Base-by-base conservation (phyloP, 2,329 filamentous ascomycete genomes). In the Pezicula rhizophila region DNA sequence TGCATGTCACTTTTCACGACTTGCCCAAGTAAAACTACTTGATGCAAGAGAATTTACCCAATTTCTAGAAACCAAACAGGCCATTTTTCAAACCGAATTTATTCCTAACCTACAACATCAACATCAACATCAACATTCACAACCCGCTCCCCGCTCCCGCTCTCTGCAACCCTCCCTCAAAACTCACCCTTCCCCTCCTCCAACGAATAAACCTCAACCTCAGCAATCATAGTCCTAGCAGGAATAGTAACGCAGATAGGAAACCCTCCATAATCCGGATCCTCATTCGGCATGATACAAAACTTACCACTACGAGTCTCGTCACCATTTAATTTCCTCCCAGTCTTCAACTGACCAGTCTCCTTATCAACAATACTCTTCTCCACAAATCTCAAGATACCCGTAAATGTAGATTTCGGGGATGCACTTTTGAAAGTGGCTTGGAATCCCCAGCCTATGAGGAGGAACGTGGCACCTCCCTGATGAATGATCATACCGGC, bases 241-340 rank as follows among this genome's bases (percentile, higher is more conserved):
- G 76, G 76, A 28, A 79, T 72, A 0, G 75, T 79, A 1, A 80
- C 70, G 23, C 70, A 70, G 28, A 79, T 79, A 0, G 75, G 75
- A 49, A 79, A 79, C 0, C 73, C 74, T 1, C 76, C 77, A 57
- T 79, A 79, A 51, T 79, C 76, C 0, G 76, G 75, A 31, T 77
- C 67, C 31, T 78, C 73, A 49, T 72, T 50, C 12, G 52, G 78
- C 78, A 81, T 81, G 53, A 79, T 75, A 15, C 69, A 57, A 42
- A 69, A 73, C 42, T 64, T 63, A 1, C 76, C 76, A 53, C 70
- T 72, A 20, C 69, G 57, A 5, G 70, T 74, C 64, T 75, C 72
- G 52, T 75, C 71, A 0, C 71, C 70, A 47, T 70, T 70, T 20
- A 75, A 51, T 17, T 59, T 53, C 25, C 70, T 62, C 48, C 67